Conservation (phyloP, 352 stramenopile species). For the Thalassiosira tumida region DNA sequence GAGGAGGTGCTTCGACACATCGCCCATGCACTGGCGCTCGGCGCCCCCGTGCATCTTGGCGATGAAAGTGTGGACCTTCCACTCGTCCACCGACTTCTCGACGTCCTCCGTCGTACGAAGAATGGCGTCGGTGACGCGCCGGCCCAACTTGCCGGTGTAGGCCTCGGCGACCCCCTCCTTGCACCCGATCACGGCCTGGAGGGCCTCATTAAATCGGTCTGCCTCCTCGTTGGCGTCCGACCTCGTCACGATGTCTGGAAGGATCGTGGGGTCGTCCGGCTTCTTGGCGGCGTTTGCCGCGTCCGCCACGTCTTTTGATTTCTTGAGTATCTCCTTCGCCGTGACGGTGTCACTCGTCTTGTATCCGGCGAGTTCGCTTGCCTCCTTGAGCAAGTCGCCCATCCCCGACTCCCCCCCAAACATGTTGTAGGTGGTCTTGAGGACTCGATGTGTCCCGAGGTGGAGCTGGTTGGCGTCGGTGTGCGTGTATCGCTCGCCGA, state of each 20-base stretch:
- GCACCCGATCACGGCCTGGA: slow-evolving; percentile 52
- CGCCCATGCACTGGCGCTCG: neutral
- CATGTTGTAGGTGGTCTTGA: slow-evolving; percentile 18
- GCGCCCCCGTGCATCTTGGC: neutral
- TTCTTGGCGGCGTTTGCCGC: neutral
- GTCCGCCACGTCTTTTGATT: neutral
- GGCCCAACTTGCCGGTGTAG: slow-evolving; percentile 22
- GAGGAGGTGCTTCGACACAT: slow-evolving; percentile 26
- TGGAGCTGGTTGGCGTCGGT: neutral
- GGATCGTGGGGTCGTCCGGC: neutral
- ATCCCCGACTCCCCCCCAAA: neutral
- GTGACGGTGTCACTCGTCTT: neutral
- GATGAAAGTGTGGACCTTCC: slow-evolving; percentile 25
- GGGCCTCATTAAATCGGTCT: slow-evolving; percentile 12
- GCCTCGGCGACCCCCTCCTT: slow-evolving; percentile 57
- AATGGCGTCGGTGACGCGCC: slow-evolving; percentile 43
- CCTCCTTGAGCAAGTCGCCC: neutral
- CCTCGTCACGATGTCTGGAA: slow-evolving; percentile 13
- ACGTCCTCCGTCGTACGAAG: slow-evolving; percentile 9
- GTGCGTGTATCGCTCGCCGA: neutral
- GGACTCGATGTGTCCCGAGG: neutral
- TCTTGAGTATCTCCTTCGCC: neutral
- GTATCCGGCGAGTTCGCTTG: neutral
- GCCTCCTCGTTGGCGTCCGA: slow-evolving; percentile 45
- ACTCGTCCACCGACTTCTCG: slow-evolving; percentile 44